Evolutionary conservation across 352 stramenopile genomes (phyloP).

Genomic region (Phytophthora tubulina): DNA sequence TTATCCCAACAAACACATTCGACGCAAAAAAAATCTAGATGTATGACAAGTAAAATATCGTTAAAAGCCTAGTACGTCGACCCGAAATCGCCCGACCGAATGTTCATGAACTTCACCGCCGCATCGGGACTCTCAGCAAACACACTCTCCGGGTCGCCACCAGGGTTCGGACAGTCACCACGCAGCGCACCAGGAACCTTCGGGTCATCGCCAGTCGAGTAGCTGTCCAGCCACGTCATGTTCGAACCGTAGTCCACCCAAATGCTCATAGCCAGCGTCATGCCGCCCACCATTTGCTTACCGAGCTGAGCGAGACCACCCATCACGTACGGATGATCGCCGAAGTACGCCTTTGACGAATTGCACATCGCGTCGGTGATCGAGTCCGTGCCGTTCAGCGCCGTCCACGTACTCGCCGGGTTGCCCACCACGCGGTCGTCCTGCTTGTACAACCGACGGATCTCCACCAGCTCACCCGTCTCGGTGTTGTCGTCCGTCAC

Average conservation of each 20-base stretch:
- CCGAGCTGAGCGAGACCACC: slow-evolving; percentile 54
- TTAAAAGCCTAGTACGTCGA: slow-evolving; percentile 41
- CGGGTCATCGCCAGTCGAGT: slow-evolving; percentile 36
- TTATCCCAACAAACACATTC: too few species aligned
- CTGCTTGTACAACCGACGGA: slow-evolving; percentile 69
- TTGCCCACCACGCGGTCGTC: slow-evolving; percentile 45
- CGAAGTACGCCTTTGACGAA: slow-evolving; percentile 52
- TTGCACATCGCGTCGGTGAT: slow-evolving; percentile 55
- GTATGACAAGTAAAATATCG: too few species aligned
- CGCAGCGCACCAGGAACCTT: slow-evolving; percentile 47
- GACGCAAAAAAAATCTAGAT: too few species aligned
- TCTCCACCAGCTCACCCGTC: slow-evolving; percentile 56
- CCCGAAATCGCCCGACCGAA: slow-evolving; percentile 61
- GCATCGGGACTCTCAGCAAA: slow-evolving; percentile 49
- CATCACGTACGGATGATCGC: slow-evolving; percentile 47
- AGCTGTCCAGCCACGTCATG: slow-evolving; percentile 68
- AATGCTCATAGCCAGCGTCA: slow-evolving; percentile 69
- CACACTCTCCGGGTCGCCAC: slow-evolving; percentile 50
- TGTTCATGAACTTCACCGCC: slow-evolving; percentile 67
- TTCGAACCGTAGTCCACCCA: slow-evolving; percentile 64
- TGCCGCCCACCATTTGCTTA: slow-evolving; percentile 47
- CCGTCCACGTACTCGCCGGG: slow-evolving; percentile 32
- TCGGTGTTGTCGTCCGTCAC: slow-evolving; percentile 56
- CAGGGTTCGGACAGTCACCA: slow-evolving; percentile 49
- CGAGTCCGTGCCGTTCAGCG: slow-evolving; percentile 33